Base-by-base conservation (phyloP, 176 grass and related monocot genomes). In the Sorghum bicolor region DNA sequence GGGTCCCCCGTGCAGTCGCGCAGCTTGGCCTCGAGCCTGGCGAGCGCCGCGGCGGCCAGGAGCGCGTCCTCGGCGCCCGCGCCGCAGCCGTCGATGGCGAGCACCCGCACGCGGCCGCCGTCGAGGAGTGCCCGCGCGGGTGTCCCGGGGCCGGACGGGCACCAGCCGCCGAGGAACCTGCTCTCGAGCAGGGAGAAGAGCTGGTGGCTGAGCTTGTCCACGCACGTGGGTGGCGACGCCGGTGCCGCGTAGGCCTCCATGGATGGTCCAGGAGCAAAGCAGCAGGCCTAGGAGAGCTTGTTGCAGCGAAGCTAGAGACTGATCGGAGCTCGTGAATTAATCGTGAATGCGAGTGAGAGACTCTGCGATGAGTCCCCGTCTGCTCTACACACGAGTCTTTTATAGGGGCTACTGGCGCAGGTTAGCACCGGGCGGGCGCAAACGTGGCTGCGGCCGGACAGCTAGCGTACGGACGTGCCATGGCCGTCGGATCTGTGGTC, bases 21-120 rank as follows among this genome's bases (percentile, higher is more conserved):
- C 29, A 96, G 89, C 9, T 31, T 28, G 9, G 89, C 63, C 78
- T 96, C 94, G 32, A 96, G 91, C 29, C 84, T 76, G 0, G 84
- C 88, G 16, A 96, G 77, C 1, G 88, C 77, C 0, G 84, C 82
- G 14, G 88, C 91, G 10, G 94, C 88, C 13, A 93, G 88, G 12
- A 96, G 84, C 19, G 87, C 91, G 74, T 93, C 91, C 12, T 37
- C 74, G 0, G 88, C 84, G 52, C 65, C 67, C 2, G 62, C 63
- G 4, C 88, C 88, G 70, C 88, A 90, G 11, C 94, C 91, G 40
- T 97, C 94, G 55, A 97, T 81, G 39, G 91, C 83, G 2, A 97
- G 89, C 74, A 97, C 87, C 9, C 91, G 64, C 76, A 97, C 94
- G 14, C 88, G 79, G 0, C 85, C 84, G 3, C 72, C 75, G n/a